Conservation (phyloP, 164 flowering plant genomes). For the Vitis rotundifolia region DNA sequence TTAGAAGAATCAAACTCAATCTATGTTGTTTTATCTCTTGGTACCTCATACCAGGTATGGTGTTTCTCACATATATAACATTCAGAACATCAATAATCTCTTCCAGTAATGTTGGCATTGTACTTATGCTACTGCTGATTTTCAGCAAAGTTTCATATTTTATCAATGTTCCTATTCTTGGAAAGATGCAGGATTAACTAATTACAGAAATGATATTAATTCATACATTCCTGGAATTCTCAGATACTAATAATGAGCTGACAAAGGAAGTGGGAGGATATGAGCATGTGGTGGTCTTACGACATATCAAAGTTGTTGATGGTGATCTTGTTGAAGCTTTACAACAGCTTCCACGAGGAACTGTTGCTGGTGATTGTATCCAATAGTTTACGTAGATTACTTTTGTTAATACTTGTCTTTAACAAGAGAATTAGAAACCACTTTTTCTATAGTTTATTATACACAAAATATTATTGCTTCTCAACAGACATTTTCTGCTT, state of each 20-base stretch:
- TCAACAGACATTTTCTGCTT: not conserved
- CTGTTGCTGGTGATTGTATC: constrained; percentile 91
- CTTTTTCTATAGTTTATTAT: too few relatives aligned
- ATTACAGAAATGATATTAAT: not conserved
- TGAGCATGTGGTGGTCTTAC: constrained; percentile 71
- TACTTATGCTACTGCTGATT: not conserved
- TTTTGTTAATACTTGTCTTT: not conserved
- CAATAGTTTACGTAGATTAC: constrained; percentile 7
- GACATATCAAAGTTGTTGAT: constrained; percentile 72
- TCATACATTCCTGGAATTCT: constrained; percentile 16
- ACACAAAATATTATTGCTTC: not conserved
- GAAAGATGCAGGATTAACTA: too few relatives aligned
- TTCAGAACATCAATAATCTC: not conserved
- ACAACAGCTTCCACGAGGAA: constrained; percentile 75
- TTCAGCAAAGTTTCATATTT: not conserved
- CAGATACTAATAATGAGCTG: constrained; percentile 89
- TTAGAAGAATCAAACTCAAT: not conserved
- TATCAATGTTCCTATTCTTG: not conserved
- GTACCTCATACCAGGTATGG: too few relatives aligned
- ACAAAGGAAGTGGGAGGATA: constrained; percentile 93
- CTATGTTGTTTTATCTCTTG: too few relatives aligned
- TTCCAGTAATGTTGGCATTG: not conserved
- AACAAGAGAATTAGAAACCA: not conserved
- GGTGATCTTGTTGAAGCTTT: constrained; percentile 58
- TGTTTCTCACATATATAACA: not conserved